These are phyloP conservation scores for Fusarium graminum DNA, from an alignment of 2,329 filamentous ascomycete species.

Conservation along the genomic window DNA sequence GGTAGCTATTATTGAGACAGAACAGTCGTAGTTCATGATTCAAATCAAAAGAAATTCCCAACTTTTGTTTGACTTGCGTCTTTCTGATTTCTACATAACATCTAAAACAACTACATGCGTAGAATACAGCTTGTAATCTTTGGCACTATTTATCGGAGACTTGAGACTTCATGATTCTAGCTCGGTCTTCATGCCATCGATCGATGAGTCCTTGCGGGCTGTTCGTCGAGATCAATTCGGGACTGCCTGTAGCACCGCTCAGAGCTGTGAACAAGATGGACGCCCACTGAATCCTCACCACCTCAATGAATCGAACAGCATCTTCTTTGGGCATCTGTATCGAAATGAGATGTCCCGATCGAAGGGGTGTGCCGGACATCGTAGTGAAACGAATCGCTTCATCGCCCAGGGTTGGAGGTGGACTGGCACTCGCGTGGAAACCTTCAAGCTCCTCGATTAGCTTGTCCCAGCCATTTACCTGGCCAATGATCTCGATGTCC, in stretches of 20 bases:
- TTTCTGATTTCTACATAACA: no score
- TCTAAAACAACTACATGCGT: no score
- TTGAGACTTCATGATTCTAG: no score
- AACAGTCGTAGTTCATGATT: no score
- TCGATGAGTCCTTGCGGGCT: no score
- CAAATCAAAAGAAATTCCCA: no score
- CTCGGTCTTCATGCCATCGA: no score
- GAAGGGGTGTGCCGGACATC: not conserved
- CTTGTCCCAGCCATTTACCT: not conserved
- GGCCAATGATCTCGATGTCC: no score
- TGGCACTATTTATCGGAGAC: no score
- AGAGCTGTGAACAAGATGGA: not conserved
- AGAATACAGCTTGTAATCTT: no score
- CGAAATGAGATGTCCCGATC: conserved; percentile 3
- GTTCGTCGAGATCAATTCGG: no score
- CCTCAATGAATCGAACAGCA: not conserved
- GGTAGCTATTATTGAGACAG: conserved; percentile 43
- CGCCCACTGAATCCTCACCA: conserved; percentile 13
- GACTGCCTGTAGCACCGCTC: not conserved
- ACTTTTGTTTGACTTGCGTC: no score
- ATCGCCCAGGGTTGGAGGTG: not conserved
- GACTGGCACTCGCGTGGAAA: not conserved
- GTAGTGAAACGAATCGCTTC: not conserved
- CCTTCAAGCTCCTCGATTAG: not conserved
- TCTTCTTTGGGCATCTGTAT: not conserved